A percentile compares a stretch with the other conserved stretches of the same genome.
Evolutionary conservation across 352 stramenopile genomes (phyloP).

Genomic region (Phytophthora rubi): DNA sequence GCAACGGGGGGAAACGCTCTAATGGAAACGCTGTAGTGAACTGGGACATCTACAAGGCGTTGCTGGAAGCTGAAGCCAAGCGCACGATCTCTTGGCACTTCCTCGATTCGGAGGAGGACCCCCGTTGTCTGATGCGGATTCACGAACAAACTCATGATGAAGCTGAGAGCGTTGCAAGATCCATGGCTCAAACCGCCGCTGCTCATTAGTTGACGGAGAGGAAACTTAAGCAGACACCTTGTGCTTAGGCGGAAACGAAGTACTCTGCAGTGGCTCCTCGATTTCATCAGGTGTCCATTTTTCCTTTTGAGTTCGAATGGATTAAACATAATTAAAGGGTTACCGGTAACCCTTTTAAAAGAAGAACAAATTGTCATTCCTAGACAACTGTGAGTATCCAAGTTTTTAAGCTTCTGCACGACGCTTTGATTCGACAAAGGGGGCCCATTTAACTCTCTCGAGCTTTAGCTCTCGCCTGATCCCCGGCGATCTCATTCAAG

Average conservation of each 20-base stretch:
- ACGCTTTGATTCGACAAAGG: not conserved
- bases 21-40: not conserved
- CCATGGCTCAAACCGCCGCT: no score
- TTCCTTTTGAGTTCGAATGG: not conserved
- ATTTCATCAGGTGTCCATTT: not conserved
- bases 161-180: not conserved
- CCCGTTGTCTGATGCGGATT: not conserved
- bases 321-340: not conserved
- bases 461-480: not conserved
- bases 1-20: not conserved
- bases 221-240: not conserved
- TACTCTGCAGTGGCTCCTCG: no score
- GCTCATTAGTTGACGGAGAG: not conserved
- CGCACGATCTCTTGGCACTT: not conserved
- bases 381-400: not conserved
- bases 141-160: not conserved
- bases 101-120: not conserved
- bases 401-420: no score
- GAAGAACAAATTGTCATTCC: not conserved
- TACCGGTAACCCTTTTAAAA: no score
- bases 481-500: constrained; percentile 25
- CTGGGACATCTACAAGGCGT: not conserved
- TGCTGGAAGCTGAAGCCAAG: not conserved
- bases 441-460: not conserved
- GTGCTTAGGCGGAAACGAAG: no score